Evolutionary conservation across 805 yeast species (phyloP), one percentile per base, ranked within the genome.

Genomic region (Pichia kluyveri): DNA sequence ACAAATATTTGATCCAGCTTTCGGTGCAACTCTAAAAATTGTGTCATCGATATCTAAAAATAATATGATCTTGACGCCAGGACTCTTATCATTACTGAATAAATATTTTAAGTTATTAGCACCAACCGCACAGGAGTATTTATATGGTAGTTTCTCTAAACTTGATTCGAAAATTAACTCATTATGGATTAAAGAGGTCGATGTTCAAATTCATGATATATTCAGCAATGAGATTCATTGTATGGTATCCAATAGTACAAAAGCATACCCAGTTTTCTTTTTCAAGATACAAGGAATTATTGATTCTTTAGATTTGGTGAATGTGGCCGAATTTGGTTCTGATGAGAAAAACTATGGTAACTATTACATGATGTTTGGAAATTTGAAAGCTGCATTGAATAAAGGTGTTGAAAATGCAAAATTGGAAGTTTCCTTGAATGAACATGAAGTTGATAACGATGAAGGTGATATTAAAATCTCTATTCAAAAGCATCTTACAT

Each of bases 51-150:
- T 62, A 38, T 47, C 75, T 54, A 59, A 73, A 62, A 54, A 60
- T 15, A 67, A 69, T 38, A 65, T 67, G 38, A 58, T 73, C 11
- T 69, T 71, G 32, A 62, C 68, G 15, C 78, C 82, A 1, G 63
- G 69, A 4, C 54, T 77, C 1, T 51, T 74, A 42, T 55, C 70
- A 1, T 60, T 69, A 38, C 54, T 79, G 10, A 82, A 79, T 49
- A 55, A 63, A 27, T 61, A 67, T n/a, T 55, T 63, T 7, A 56
- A 55, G 26, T 58, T 56, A 11, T 58, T 70, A 18, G 73, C 73
- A 10, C 65, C 76, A 9, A 69, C 82, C 1, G 76, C 78, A 59
- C 89, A 83, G 58, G 96, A 86, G 53, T 86, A 74, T 55, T 65
- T 75, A 19, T 67, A 76, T 50, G 70, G 73, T 38, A 68, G 73